Conservation (phyloP, 768 basidiomycete species). For the Chalciporus piperatus region DNA sequence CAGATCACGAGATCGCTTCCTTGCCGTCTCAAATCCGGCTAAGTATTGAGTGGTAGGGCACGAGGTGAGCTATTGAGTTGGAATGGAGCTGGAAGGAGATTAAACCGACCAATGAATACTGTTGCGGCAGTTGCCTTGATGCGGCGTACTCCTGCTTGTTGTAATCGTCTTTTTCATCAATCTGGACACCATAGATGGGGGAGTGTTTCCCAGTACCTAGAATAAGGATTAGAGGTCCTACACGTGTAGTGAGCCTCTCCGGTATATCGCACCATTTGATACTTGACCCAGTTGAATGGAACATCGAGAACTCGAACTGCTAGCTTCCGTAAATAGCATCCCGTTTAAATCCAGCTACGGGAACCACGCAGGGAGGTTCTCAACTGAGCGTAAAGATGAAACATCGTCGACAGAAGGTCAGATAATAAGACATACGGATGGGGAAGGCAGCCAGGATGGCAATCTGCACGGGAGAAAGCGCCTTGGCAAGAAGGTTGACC, state of each 20-base stretch:
- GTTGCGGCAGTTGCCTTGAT: slow-evolving; percentile 29
- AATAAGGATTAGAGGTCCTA: not conserved
- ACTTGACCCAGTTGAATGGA: slow-evolving; percentile 25
- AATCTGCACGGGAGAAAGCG: slow-evolving; percentile 17
- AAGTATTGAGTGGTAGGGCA: not conserved
- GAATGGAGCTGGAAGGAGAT: not conserved
- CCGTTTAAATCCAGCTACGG: slow-evolving; percentile 19
- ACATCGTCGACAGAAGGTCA: not conserved
- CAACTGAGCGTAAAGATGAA: slow-evolving; percentile 10
- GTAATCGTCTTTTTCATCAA: slow-evolving; percentile 16
- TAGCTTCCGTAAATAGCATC: slow-evolving; percentile 14
- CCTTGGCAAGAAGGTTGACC: slow-evolving; percentile 18
- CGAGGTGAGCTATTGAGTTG: not conserved
- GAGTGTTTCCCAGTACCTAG: slow-evolving; percentile 16
- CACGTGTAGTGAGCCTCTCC: no score
- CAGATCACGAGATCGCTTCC: not conserved
- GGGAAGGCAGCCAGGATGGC: slow-evolving; percentile 23
- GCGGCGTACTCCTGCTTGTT: slow-evolving; percentile 17
- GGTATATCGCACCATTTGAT: slow-evolving; percentile 17
- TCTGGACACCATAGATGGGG: slow-evolving; percentile 25
- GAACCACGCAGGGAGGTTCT: slow-evolving; percentile 23
- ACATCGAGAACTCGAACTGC: slow-evolving; percentile 19
- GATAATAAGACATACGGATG: slow-evolving; percentile 13
- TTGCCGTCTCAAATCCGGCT: slow-evolving; percentile 28
- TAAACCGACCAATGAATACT: slow-evolving; percentile 19